Evolutionary conservation across 129 eudicot species (phyloP), one percentile per base, ranked within the genome.

Genomic region (Centrapalus pauciflorus): DNA sequence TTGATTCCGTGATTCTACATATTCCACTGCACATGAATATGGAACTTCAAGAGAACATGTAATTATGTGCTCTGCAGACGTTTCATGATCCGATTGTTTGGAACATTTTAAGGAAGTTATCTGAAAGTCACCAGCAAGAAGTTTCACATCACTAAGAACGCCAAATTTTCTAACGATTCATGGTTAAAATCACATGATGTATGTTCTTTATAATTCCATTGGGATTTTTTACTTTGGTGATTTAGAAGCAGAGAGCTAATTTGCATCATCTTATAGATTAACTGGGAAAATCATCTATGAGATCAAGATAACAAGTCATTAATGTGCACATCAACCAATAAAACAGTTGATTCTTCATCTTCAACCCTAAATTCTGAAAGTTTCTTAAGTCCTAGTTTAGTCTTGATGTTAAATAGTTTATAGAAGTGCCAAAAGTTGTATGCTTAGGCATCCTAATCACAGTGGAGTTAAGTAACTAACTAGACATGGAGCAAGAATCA

Each of bases 91-190:
- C 17, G 38, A 55, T 55, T 72, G 52, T 81, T 74, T 76, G 40
- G 77, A 72, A 64, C 83, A 76, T 61, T 70, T 66, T 73, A 79
- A 61, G 13, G 77, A 70, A 28, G 71, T 60, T 29, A 79, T 77
- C 90, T 79, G 80, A 62, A 67, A 70, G 57, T 68, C 51, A 37
- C 21, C 71, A 59, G 13, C 49, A 23, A 35, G 51, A 4, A 54
- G 17, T 37, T 34, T 45, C 49, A 49, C 52, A 71, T 34, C 14
- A 19, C 23, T 1, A 0, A 63, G 24, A n/a, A 38, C 16, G 10
- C 12, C 14, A 8, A 11, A 50, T 21, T 14, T 41, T 41, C 17
- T 2, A 41, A 60, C 28, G 16, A 57, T 40, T 57, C 24, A 38
- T 70, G 55, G n/a, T n/a, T n/a, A 21, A 56, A 56, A 4, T 4